Base-by-base conservation (phyloP, 306 rosid species). In the Senna tora region DNA sequence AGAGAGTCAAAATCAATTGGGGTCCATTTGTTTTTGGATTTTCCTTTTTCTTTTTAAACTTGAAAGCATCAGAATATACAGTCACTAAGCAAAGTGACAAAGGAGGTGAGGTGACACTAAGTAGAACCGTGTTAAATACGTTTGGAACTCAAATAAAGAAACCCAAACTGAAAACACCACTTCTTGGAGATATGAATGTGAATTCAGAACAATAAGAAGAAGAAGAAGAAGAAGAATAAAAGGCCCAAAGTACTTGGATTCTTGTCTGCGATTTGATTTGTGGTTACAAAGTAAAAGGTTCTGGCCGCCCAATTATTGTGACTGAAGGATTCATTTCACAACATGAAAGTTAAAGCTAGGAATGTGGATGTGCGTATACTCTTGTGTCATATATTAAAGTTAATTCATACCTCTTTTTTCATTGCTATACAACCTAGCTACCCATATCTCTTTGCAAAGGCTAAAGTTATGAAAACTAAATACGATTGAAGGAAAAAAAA, bases 241-340 rank as follows among this genome's bases (percentile, higher is more conserved):
- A 39, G 8, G n/a, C 66, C 22, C 65, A 16, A 41, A 28, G 5
- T 22, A 47, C 12, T 32, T 49, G 54, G 51, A 41, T 55, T 41
- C 54, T 55, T 39, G 33, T 2, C 54, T 22, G 54, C 30, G 30
- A 67, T 67, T 19, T 76, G 14, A 69, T 38, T 47, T 17, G 64
- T 50, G 74, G 43, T 19, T 53, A 60, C 38, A 69, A 69, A 59
- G 71, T 51, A 70, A 69, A 55, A 55, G 68, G 39, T 65, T 55
- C 66, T 53, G 13, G 51, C 6, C 46, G 13, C 61, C 6, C 46
- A 11, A 16, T 42, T 1, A 25, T 6, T 53, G 67, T 19, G 50
- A 32, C 10, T 28, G 52, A 47, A 42, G 50, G 57, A 58, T 43
- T 61, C 65, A 32, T 21, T 32, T 28, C 56, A 66, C 28, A 47